These are phyloP conservation scores for Yamadazyma sp. DNA, from an alignment of 1,139 yeast species.

Conservation along the genomic window DNA sequence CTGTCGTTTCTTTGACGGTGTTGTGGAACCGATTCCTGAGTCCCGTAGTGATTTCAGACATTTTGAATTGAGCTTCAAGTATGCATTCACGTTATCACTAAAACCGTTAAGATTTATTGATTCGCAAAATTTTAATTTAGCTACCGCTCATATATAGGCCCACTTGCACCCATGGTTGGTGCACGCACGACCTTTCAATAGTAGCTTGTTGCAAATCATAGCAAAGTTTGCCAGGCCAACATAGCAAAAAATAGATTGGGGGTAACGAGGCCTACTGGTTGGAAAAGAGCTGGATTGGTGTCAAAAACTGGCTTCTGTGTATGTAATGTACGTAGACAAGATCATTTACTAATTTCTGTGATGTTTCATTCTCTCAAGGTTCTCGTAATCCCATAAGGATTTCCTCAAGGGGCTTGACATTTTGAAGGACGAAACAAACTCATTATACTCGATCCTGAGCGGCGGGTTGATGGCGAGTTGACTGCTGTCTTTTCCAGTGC, in stretches of 20 bases:
- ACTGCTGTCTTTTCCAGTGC: slow-evolving; percentile 20
- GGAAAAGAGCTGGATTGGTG: too few relatives aligned
- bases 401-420: slow-evolving; percentile 25
- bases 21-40: slow-evolving; percentile 16
- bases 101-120: not conserved
- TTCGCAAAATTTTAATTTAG: too few relatives aligned
- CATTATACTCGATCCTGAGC: slow-evolving; percentile 18
- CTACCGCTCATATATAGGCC: too few relatives aligned
- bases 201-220: too few relatives aligned
- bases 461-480: slow-evolving; percentile 12
- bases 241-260: too few relatives aligned
- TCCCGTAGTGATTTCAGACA: slow-evolving; percentile 16
- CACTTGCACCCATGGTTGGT: too few relatives aligned
- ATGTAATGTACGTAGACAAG: too few relatives aligned
- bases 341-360: slow-evolving; percentile 3
- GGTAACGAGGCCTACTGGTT: too few relatives aligned
- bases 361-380: slow-evolving; percentile 20
- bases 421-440: slow-evolving; percentile 21
- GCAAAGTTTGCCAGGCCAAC: not conserved
- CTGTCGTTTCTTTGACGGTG: slow-evolving; percentile 27
- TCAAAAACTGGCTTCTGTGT: too few relatives aligned
- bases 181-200: too few relatives aligned
- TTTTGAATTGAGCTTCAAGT: slow-evolving; percentile 1
- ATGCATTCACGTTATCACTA: not conserved
- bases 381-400: slow-evolving; percentile 25